phyloP scores from a whole-genome alignment of 345 rosid genomes.

The Populus pruinosa region DNA sequence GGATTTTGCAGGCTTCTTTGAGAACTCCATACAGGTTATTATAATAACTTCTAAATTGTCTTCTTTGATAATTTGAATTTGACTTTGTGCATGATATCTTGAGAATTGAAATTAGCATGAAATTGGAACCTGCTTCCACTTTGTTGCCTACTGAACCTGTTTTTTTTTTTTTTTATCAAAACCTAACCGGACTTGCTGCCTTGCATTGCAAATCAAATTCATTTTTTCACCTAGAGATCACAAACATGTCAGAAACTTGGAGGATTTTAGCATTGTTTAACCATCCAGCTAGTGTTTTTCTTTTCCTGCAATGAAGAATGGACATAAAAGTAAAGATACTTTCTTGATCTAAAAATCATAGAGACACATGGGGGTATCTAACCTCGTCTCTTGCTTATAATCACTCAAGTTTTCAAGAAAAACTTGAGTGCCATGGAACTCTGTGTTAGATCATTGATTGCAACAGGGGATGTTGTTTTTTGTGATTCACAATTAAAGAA shows the following conservation, averaged over 20 bases:
- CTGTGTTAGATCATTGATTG: constrained; percentile 3
- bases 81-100: constrained; percentile 20
- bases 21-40: constrained; percentile 11
- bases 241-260: constrained; percentile 15
- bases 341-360: constrained; percentile 15
- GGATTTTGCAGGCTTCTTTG: constrained; percentile 24
- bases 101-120: constrained; percentile 22
- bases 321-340: background rate
- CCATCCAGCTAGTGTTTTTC: background rate
- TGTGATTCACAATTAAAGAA: constrained; percentile 33
- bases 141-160: background rate
- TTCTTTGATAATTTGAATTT: constrained; percentile 9
- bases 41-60: constrained; percentile 34
- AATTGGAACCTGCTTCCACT: constrained; percentile 8
- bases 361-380: constrained; percentile 30
- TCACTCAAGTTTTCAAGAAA: constrained; percentile 21
- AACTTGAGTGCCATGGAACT: constrained; percentile 21
- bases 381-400: constrained; percentile 26
- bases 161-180: background rate
- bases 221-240: background rate
- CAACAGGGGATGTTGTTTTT: constrained; percentile 22
- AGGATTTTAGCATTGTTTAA: constrained; percentile 17
- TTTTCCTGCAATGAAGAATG: background rate
- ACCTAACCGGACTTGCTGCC: background rate
- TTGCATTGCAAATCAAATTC: background rate